Percentiles rank a stretch among this genome's conserved stretches.
Conservation (phyloP, 768 basidiomycete genomes). For the Lepiota brunneoincarnata region DNA sequence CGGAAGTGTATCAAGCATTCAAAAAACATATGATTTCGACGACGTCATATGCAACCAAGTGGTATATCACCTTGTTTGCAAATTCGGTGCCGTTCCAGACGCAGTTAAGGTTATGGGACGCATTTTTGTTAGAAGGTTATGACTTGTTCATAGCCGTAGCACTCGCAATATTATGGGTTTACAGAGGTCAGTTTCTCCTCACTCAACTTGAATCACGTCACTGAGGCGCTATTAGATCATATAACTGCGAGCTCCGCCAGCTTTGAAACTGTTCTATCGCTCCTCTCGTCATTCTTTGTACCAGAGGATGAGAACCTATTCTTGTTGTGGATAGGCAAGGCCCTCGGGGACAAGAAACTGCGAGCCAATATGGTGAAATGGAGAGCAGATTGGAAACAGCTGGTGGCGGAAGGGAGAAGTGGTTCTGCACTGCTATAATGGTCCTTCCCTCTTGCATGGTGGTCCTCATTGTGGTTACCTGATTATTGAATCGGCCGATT, state of each 20-base stretch:
- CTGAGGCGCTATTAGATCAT: conserved; percentile 52
- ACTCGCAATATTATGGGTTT: conserved; percentile 88
- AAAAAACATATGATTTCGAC: conserved; percentile 88
- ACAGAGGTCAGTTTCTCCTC: conserved; percentile 58
- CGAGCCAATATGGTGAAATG: conserved; percentile 68
- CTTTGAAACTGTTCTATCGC: conserved; percentile 90
- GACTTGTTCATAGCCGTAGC: conserved; percentile 87
- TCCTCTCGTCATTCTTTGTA: conserved; percentile 93
- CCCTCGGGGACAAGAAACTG: conserved; percentile 60
- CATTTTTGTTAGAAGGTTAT: conserved; percentile 84
- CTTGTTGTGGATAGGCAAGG: conserved; percentile 75
- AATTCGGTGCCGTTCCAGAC: conserved; percentile 96
- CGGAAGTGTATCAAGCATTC: conserved; percentile 83
- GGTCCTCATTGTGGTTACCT: not conserved
- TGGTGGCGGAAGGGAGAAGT: conserved; percentile 66
- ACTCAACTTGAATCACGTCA: not conserved
- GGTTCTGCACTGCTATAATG: conserved; percentile 53
- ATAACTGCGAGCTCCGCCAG: conserved; percentile 75
- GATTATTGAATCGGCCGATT: not conserved
- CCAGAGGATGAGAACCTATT: conserved; percentile 86
- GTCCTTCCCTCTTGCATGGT: not conserved
- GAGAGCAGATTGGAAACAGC: conserved; percentile 76
- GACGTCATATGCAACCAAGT: conserved; percentile 95
- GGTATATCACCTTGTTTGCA: conserved; percentile 98
- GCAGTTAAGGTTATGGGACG: conserved; percentile 94